Percentiles rank a stretch among this genome's conserved stretches.
Conservation (phyloP, 768 basidiomycete genomes). For the Lactarius sanguifluus region DNA sequence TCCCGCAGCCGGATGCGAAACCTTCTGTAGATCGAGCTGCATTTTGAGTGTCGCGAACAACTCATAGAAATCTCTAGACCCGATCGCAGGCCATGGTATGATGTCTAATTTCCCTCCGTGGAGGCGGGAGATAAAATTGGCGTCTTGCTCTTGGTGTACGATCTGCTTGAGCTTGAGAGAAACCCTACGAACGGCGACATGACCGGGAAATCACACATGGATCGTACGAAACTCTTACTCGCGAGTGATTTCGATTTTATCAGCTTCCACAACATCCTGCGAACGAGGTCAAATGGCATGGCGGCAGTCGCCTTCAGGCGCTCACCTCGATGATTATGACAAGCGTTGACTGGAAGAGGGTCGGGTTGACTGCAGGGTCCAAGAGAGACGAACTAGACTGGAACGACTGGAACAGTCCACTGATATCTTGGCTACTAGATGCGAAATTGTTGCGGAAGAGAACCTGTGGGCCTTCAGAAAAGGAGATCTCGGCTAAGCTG, state of each 20-base stretch:
- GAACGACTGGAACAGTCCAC: slow-evolving; percentile 61
- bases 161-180: slow-evolving; percentile 58
- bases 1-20: slow-evolving; percentile 51
- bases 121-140: slow-evolving; percentile 61
- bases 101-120: slow-evolving; percentile 57
- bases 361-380: slow-evolving; percentile 58
- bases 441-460: slow-evolving; percentile 68
- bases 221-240: slow-evolving; percentile 43
- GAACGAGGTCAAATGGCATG: not conserved
- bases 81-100: slow-evolving; percentile 67
- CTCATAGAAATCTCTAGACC: slow-evolving; percentile 57
- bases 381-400: slow-evolving; percentile 57
- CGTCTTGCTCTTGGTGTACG: slow-evolving; percentile 58
- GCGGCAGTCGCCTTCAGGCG: not conserved
- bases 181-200: slow-evolving; percentile 42
- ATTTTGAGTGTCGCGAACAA: slow-evolving; percentile 50
- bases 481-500: not conserved
- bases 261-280: slow-evolving; percentile 63
- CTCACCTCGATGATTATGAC: slow-evolving; percentile 62
- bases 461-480: slow-evolving; percentile 41
- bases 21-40: slow-evolving; percentile 47
- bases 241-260: slow-evolving; percentile 54
- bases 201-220: not conserved
- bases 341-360: slow-evolving; percentile 59
- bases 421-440: slow-evolving; percentile 56